Percentiles rank a stretch among this genome's conserved stretches.
phyloP scores from a whole-genome alignment of 2,329 filamentous ascomycete genomes.

The Diaporthe citri region DNA sequence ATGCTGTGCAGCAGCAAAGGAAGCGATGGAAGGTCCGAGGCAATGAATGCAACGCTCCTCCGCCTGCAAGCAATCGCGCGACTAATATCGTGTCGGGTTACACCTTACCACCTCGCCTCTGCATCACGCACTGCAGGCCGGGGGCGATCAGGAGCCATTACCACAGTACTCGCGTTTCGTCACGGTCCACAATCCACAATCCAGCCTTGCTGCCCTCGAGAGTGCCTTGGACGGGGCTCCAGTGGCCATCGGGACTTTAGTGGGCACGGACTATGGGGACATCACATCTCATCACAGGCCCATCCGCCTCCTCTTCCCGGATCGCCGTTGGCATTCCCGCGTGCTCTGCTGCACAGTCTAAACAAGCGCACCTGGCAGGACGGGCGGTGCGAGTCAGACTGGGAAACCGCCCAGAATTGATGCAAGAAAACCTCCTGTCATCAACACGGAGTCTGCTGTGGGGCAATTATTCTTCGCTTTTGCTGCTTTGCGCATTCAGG shows the following conservation, averaged over 20 bases:
- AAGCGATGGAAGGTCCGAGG: slow-evolving; percentile 28
- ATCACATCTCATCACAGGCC: slow-evolving; percentile 18
- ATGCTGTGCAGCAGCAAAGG: slow-evolving; percentile 19
- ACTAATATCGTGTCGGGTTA: slow-evolving; percentile 27
- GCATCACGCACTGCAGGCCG: slow-evolving; percentile 11
- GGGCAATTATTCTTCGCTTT: background rate
- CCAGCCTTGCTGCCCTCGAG: slow-evolving; percentile 1
- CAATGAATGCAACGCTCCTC: slow-evolving; percentile 14
- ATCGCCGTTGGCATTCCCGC: slow-evolving; percentile 27
- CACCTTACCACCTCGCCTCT: slow-evolving; percentile 23
- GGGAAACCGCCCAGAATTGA: background rate
- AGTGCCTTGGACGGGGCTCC: background rate
- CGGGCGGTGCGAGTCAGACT: slow-evolving; percentile 11
- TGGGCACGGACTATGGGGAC: slow-evolving; percentile 12
- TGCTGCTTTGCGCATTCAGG: slow-evolving; percentile 8
- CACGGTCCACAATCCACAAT: background rate
- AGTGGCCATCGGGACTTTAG: slow-evolving; percentile 12
- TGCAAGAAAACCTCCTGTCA: background rate
- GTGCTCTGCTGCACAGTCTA: slow-evolving; percentile 9
- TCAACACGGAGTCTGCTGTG: background rate
- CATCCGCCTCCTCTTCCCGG: slow-evolving; percentile 18
- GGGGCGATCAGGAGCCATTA: slow-evolving; percentile 8
- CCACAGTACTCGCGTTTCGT: slow-evolving; percentile 16
- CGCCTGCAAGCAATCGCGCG: background rate
- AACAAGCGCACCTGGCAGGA: background rate